phyloP scores from a whole-genome alignment of 305 asterid species.

The Striga hermonthica region DNA sequence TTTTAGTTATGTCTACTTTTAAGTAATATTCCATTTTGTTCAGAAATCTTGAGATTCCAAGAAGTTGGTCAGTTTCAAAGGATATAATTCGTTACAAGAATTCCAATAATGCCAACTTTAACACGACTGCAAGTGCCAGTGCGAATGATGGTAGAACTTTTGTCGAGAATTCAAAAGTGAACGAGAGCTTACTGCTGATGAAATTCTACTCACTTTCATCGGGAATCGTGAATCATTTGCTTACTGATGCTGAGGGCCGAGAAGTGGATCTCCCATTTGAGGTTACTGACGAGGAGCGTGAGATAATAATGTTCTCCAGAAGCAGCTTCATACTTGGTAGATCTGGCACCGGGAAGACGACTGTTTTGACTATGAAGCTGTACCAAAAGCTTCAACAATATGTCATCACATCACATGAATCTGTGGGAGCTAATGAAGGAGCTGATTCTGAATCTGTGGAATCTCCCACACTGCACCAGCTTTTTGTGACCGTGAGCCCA shows the following conservation, averaged over 20 bases:
- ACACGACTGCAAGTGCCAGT: constrained; percentile 26
- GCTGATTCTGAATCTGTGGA: constrained; percentile 26
- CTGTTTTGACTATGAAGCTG: constrained; percentile 67
- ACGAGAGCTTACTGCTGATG: constrained; percentile 62
- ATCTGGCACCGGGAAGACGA: constrained; percentile 74
- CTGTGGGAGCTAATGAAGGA: constrained; percentile 2
- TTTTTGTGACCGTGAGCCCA: constrained; percentile 72
- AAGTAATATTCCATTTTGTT: constrained; percentile 2
- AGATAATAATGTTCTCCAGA: constrained; percentile 44
- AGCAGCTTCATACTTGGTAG: constrained; percentile 72
- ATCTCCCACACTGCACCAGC: constrained; percentile 42
- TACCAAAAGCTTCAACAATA: constrained; percentile 52
- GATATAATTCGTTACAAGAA: constrained; percentile 46
- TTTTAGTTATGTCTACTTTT: background rate
- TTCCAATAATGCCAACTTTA: constrained; percentile 20
- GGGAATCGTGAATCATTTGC: constrained; percentile 52
- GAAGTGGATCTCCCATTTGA: constrained; percentile 66
- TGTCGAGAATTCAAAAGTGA: constrained; percentile 61
- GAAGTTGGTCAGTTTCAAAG: constrained; percentile 41
- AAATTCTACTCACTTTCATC: constrained; percentile 57
- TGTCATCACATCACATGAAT: constrained; percentile 39
- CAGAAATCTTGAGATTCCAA: constrained; percentile 69
- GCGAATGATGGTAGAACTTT: constrained; percentile 36
- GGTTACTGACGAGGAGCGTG: constrained; percentile 62
- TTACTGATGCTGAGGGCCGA: constrained; percentile 44